A percentile compares a stretch with the other conserved stretches of the same genome.
phyloP scores from a whole-genome alignment of 176 grass and related monocot genomes.

The Lolium perenne region DNA sequence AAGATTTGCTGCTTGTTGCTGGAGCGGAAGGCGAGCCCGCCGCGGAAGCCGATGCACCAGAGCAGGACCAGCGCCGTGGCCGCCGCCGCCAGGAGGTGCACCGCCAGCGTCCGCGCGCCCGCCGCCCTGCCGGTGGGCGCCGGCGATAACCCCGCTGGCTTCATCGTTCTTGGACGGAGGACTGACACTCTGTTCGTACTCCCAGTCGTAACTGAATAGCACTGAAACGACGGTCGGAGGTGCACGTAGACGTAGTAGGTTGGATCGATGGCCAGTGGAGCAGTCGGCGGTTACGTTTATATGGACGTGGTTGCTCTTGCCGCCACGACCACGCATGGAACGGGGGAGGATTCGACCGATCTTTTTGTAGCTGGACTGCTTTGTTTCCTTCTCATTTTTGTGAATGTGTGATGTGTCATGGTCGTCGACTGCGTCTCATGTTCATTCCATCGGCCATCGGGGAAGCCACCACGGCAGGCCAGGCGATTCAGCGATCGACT shows the following conservation, averaged over 20 bases:
- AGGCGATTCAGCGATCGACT: background rate
- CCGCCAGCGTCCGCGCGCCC: constrained; percentile 29
- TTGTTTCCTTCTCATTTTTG: background rate
- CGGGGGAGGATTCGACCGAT: background rate
- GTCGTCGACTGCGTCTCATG: background rate
- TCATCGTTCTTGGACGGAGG: background rate
- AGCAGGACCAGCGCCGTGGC: constrained; percentile 70
- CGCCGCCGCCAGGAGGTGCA: constrained; percentile 56
- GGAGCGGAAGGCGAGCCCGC: constrained; percentile 68
- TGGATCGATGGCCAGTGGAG: constrained; percentile 10
- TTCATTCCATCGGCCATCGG: background rate
- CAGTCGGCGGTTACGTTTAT: constrained; percentile 17
- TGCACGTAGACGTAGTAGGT: background rate
- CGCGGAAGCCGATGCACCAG: constrained; percentile 78
- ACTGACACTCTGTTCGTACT: background rate
- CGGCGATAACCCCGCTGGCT: background rate
- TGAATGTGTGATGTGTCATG: background rate
- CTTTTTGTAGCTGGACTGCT: constrained; percentile 1
- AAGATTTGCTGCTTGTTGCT: constrained; percentile 73
- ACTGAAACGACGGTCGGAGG: background rate
- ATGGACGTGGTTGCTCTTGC: constrained; percentile 31
- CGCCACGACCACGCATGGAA: background rate
- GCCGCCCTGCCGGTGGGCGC: background rate
- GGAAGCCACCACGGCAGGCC: background rate
- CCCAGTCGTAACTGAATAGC: background rate